Percentiles rank a stretch among this genome's conserved stretches.
Conservation (phyloP, 768 basidiomycete species). For the Rhizopogon vinicolor region DNA sequence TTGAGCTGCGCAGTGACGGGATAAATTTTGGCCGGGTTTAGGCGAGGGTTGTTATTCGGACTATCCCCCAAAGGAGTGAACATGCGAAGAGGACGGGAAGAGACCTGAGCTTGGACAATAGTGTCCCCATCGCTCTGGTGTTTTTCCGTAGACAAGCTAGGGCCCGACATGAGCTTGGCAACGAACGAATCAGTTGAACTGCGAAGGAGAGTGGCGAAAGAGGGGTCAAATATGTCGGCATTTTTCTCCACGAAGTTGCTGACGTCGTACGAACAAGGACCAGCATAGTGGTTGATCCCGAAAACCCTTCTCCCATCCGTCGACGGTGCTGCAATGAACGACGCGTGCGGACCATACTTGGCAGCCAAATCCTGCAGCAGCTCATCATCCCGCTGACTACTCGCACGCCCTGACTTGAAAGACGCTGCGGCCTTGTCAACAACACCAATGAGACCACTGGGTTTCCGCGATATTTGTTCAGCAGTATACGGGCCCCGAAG, state of each 20-base stretch:
- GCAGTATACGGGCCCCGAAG: slow-evolving; percentile 49
- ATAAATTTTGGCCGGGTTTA: slow-evolving; percentile 50
- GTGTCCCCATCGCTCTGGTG: slow-evolving; percentile 53
- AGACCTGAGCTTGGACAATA: slow-evolving; percentile 63
- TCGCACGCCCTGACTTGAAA: slow-evolving; percentile 47
- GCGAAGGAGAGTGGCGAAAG: slow-evolving; percentile 49
- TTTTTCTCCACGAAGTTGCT: slow-evolving; percentile 45
- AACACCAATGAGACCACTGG: slow-evolving; percentile 54
- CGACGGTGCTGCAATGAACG: slow-evolving; percentile 38
- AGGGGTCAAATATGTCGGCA: slow-evolving; percentile 49
- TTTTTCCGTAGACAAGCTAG: slow-evolving; percentile 52
- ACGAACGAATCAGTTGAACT: slow-evolving; percentile 49
- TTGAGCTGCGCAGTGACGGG: slow-evolving; percentile 58
- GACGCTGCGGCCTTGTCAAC: slow-evolving; percentile 48
- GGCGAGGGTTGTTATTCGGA: slow-evolving; percentile 32
- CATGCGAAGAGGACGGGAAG: slow-evolving; percentile 49
- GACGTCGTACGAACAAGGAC: slow-evolving; percentile 49
- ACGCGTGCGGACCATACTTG: slow-evolving; percentile 44
- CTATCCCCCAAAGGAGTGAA: slow-evolving; percentile 32
- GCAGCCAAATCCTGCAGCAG: slow-evolving; percentile 45
- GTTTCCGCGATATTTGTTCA: slow-evolving; percentile 44
- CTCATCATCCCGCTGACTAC: slow-evolving; percentile 43
- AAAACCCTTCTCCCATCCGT: slow-evolving; percentile 35
- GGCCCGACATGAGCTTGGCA: slow-evolving; percentile 58
- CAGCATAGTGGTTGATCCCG: slow-evolving; percentile 59